Evolutionary conservation across 2,329 filamentous ascomycete genomes (phyloP).

Genomic region (Neofusicoccum ribis): DNA sequence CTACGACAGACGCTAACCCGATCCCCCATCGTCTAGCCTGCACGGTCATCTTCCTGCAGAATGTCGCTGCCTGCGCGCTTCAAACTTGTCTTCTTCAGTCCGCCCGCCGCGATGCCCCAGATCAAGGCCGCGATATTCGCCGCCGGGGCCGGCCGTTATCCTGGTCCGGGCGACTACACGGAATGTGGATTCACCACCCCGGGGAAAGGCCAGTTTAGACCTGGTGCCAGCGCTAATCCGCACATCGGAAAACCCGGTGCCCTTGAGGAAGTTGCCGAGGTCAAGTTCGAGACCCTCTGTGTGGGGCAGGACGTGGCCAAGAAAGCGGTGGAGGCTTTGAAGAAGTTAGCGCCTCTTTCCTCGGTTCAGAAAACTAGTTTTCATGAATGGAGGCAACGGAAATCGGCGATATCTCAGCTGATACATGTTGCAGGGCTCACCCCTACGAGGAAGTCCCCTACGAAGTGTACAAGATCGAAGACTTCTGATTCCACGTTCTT

Average conservation of each 20-base stretch:
- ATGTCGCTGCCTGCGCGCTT: conserved; percentile 28
- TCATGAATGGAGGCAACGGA: neutral
- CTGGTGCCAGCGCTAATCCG: conserved; percentile 62
- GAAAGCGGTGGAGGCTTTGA: conserved; percentile 63
- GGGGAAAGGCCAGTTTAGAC: conserved; percentile 67
- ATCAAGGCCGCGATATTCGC: conserved; percentile 49
- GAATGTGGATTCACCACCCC: conserved; percentile 44
- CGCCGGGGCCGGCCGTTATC: conserved; percentile 46
- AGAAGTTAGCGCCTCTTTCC: conserved; percentile 52
- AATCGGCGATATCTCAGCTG: conserved; percentile 6
- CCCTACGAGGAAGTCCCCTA: conserved; percentile 49
- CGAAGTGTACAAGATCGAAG: conserved; percentile 49
- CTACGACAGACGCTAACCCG: neutral
- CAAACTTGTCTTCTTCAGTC: conserved; percentile 50
- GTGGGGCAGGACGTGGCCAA: conserved; percentile 58
- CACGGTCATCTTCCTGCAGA: neutral
- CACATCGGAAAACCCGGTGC: conserved; percentile 60
- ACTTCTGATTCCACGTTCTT: conserved; percentile 32
- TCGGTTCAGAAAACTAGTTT: neutral
- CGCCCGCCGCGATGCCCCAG: conserved; percentile 35
- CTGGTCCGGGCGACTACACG: conserved; percentile 44
- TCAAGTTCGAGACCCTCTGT: conserved; percentile 64
- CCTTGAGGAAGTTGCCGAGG: conserved; percentile 62
- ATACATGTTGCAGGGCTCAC: conserved; percentile 37
- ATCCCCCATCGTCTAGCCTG: neutral